These are phyloP conservation scores for Globisporangium lucens DNA, from an alignment of 352 stramenopile species.

Conservation along the genomic window DNA sequence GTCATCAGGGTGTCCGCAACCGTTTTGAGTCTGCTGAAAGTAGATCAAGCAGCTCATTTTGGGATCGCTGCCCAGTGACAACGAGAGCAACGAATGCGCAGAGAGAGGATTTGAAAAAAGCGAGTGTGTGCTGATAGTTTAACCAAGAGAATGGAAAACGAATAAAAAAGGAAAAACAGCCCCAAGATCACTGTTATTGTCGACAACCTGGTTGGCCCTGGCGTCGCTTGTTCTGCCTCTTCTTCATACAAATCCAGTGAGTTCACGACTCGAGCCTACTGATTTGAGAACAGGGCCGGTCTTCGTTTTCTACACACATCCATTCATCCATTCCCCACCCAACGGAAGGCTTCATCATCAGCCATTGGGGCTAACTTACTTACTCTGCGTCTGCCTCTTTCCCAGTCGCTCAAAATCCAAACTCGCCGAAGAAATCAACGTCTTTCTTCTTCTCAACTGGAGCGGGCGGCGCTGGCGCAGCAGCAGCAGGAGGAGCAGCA, in stretches of 20 bases:
- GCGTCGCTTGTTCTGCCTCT: background rate
- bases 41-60: conserved; percentile 2
- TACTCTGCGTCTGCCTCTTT: background rate
- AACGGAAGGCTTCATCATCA: background rate
- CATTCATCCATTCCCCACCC: background rate
- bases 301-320: conserved; percentile 2
- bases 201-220: background rate
- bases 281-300: background rate
- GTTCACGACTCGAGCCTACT: background rate
- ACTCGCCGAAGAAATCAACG: conserved; percentile 84
- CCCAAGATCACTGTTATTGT: conserved; percentile 10
- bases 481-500: conserved; percentile 5
- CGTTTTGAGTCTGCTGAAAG: background rate
- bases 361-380: conserved; percentile 12
- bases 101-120: conserved; percentile 1
- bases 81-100: background rate
- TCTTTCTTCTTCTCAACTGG: conserved; percentile 66
- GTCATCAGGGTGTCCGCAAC: background rate
- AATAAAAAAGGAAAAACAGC: conserved; percentile 9
- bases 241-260: background rate
- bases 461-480: conserved; percentile 17
- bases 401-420: conserved; percentile 51
- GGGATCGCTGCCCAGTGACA: background rate
- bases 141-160: conserved; percentile 1
- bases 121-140: conserved; percentile 12